Evolutionary conservation across 2,329 filamentous ascomycete genomes (phyloP).

Genomic region (Corniculantispora saksenae): DNA sequence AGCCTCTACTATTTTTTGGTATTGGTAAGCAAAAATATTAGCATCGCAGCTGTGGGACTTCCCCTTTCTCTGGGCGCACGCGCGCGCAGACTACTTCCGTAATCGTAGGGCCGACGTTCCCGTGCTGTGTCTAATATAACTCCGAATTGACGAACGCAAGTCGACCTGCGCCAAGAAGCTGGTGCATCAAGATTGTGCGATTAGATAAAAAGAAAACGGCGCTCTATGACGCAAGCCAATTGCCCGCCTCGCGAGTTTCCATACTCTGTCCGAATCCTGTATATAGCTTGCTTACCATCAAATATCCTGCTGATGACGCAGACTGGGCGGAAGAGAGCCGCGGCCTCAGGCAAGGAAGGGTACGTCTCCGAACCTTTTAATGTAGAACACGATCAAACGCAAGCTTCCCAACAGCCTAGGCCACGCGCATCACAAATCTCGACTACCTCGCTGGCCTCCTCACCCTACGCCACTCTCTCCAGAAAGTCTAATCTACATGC

Average conservation of each 20-base stretch:
- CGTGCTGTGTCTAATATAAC: too few relatives aligned
- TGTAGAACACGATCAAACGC: not conserved
- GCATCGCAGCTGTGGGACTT: too few relatives aligned
- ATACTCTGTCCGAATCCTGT: not conserved
- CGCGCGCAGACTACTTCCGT: too few relatives aligned
- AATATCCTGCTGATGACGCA: not conserved
- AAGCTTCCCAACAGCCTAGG: constrained; percentile 66
- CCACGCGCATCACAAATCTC: constrained; percentile 81
- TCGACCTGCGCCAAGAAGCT: too few relatives aligned
- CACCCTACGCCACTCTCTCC: constrained; percentile 77
- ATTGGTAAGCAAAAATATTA: too few relatives aligned
- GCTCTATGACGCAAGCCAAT: too few relatives aligned
- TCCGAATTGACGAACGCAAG: too few relatives aligned
- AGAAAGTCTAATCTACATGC: constrained; percentile 64
- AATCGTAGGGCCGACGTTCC: too few relatives aligned
- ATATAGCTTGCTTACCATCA: too few relatives aligned
- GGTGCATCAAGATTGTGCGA: not conserved
- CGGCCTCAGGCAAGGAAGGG: not conserved
- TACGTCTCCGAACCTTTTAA: not conserved
- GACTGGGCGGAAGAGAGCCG: not conserved
- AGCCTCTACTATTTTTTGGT: too few relatives aligned
- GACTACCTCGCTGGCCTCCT: constrained; percentile 80
- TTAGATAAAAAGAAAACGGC: not conserved
- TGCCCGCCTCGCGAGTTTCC: not conserved
- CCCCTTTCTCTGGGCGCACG: too few relatives aligned